Evolutionary conservation across 192 early-diverging fungal genomes (phyloP).

Genomic region (Coemansia sp.): DNA sequence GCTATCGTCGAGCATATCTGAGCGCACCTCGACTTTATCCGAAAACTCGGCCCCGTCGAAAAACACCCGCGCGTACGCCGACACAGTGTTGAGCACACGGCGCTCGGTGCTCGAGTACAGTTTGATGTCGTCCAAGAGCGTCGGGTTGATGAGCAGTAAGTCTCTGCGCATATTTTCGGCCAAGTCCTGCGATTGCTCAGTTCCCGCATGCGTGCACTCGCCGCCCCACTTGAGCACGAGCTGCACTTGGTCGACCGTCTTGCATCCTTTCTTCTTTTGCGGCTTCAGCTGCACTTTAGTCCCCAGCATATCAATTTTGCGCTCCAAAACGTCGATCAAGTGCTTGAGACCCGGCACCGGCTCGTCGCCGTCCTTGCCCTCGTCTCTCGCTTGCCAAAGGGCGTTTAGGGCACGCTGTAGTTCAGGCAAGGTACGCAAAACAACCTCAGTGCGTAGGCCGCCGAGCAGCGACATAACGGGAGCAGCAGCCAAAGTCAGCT

Average conservation of each 20-base stretch:
- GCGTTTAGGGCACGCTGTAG: slow-evolving; percentile 68
- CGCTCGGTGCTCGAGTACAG: slow-evolving; percentile 86
- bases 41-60: slow-evolving; percentile 57
- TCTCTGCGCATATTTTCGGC: slow-evolving; percentile 93
- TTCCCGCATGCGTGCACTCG: slow-evolving; percentile 93
- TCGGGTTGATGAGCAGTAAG: slow-evolving; percentile 81
- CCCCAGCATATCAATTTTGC: slow-evolving; percentile 79
- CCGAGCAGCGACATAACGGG: slow-evolving; percentile 75
- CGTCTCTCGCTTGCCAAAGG: slow-evolving; percentile 58
- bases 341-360: slow-evolving; percentile 61
- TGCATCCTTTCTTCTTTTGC: slow-evolving; percentile 59
- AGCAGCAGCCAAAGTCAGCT: slow-evolving; percentile 74
- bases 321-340: slow-evolving; percentile 73
- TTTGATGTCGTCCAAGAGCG: slow-evolving; percentile 84
- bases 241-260: slow-evolving; percentile 58
- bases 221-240: slow-evolving; percentile 98
- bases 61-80: slow-evolving; percentile 56
- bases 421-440: slow-evolving; percentile 65
- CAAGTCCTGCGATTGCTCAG: slow-evolving; percentile 86
- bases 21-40: slow-evolving; percentile 69
- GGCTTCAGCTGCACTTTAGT: slow-evolving; percentile 95
- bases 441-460: slow-evolving; percentile 72
- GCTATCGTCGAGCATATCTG: slow-evolving; percentile 94
- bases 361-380: slow-evolving; percentile 28
- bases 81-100: slow-evolving; percentile 82